Evolutionary conservation across 805 yeast genomes (phyloP).

Genomic region (Naumovozyma castellii): DNA sequence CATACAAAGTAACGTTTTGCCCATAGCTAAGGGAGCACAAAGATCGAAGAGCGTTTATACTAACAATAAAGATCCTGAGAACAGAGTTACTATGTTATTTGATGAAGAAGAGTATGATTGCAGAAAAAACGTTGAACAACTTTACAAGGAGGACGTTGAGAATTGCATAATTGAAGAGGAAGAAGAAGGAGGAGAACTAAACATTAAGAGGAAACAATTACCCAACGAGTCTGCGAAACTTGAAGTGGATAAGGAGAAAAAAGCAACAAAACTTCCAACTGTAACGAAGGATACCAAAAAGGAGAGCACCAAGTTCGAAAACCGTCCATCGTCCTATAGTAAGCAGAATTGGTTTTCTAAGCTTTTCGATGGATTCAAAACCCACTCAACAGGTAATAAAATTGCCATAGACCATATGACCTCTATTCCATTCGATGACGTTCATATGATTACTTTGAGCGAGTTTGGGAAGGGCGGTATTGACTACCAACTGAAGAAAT

Average conservation of each 20-base stretch:
- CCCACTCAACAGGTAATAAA: constrained; percentile 4
- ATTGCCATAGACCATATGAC: constrained; percentile 17
- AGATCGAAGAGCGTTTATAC: neutral
- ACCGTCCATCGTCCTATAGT: neutral
- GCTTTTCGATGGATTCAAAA: constrained; percentile 15
- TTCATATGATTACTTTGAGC: constrained; percentile 20
- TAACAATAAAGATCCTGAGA: constrained; percentile 1
- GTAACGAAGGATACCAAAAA: neutral
- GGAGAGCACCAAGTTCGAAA: neutral
- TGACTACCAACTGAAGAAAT: constrained; percentile 16
- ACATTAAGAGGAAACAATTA: neutral
- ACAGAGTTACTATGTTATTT: constrained; percentile 25
- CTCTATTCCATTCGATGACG: constrained; percentile 22
- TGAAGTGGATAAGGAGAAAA: neutral
- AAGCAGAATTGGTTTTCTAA: constrained; percentile 20
- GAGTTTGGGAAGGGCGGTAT: constrained; percentile 23
- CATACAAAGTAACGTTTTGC: neutral
- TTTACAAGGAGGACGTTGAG: constrained; percentile 1
- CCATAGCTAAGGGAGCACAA: neutral
- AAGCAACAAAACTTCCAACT: neutral
- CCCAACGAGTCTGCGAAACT: neutral
- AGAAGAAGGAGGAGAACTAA: constrained; percentile 1
- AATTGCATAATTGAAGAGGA: neutral
- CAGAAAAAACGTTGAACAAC: constrained; percentile 4
- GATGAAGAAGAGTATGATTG: constrained; percentile 19